Conservation (phyloP, 225 moss, liverwort and hornwort genomes). For the Physcomitrellopsis africana region DNA sequence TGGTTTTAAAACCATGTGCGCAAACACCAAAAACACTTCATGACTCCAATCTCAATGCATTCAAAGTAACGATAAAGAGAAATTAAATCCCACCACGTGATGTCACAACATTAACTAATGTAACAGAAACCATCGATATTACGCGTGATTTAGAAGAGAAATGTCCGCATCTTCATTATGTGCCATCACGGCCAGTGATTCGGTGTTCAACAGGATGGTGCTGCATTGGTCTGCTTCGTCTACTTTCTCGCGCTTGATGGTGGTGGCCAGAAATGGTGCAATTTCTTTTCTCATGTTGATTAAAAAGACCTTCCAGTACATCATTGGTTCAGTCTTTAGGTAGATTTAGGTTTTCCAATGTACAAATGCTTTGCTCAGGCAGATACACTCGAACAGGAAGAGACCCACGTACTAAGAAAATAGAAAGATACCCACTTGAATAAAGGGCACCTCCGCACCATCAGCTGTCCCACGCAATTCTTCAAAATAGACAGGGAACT, state of each 20-base stretch:
- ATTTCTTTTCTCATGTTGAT: constrained; percentile 75
- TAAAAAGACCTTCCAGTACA: constrained; percentile 52
- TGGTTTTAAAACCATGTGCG: not conserved
- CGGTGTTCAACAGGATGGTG: constrained; percentile 66
- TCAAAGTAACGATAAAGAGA: not conserved
- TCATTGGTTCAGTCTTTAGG: not conserved
- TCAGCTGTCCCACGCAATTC: constrained; percentile 80
- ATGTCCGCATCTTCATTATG: constrained; percentile 84
- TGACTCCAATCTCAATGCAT: not conserved
- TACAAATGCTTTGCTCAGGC: not conserved
- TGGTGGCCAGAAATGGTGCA: constrained; percentile 64
- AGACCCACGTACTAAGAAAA: not conserved
- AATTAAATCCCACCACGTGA: not conserved
- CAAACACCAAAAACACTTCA: not conserved
- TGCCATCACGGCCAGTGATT: constrained; percentile 66
- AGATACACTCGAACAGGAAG: not conserved
- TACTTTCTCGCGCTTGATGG: constrained; percentile 29
- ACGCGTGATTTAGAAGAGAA: constrained; percentile 66
- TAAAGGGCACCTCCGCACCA: constrained; percentile 77
- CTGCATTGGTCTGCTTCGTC: constrained; percentile 79
- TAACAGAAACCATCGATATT: constrained; percentile 19
- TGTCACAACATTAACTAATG: not conserved
- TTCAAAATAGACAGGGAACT: constrained; percentile 71
- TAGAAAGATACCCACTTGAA: constrained; percentile 42
- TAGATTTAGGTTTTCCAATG: not conserved